A percentile compares a stretch with the other conserved stretches of the same genome.
Conservation (phyloP, 805 yeast species). For the Naumovozyma baii region DNA sequence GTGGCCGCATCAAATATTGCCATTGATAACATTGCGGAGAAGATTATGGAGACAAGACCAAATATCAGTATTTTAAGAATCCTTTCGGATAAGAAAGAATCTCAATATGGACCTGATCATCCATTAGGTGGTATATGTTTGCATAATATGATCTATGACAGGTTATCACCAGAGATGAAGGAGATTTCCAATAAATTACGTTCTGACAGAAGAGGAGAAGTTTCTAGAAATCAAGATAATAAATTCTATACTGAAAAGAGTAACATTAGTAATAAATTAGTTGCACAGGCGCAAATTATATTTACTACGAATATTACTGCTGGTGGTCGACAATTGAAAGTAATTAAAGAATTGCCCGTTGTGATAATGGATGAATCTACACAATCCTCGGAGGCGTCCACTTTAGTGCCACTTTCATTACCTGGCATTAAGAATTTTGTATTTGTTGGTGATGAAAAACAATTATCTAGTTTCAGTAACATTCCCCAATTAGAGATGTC, state of each 20-base stretch:
- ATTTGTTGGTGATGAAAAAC: conserved; percentile 70
- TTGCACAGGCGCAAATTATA: conserved; percentile 58
- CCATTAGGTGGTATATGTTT: conserved; percentile 50
- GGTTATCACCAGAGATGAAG: conserved; percentile 38
- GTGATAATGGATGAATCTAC: conserved; percentile 76
- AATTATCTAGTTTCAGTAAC: conserved; percentile 61
- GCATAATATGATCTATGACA: conserved; percentile 48
- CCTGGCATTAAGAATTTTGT: conserved; percentile 57
- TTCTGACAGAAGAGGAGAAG: conserved; percentile 32
- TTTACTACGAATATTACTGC: conserved; percentile 67
- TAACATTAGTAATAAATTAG: conserved; percentile 39
- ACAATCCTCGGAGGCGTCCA: conserved; percentile 64
- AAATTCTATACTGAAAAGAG: conserved; percentile 39
- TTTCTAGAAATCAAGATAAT: conserved; percentile 40
- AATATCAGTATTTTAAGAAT: conserved; percentile 45
- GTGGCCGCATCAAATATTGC: conserved; percentile 73
- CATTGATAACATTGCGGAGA: conserved; percentile 67
- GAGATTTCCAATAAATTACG: conserved; percentile 38
- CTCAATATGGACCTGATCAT: conserved; percentile 49
- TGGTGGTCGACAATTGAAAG: conserved; percentile 55
- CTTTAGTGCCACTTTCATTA: conserved; percentile 61
- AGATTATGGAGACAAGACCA: conserved; percentile 42
- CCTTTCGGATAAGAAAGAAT: conserved; percentile 49
- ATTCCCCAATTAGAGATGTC: conserved; percentile 59
- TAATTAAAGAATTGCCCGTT: conserved; percentile 46